Evolutionary conservation across 208 protist species (phyloP), one percentile per base, ranked within the genome.

Genomic region (Leishmania turanica): DNA sequence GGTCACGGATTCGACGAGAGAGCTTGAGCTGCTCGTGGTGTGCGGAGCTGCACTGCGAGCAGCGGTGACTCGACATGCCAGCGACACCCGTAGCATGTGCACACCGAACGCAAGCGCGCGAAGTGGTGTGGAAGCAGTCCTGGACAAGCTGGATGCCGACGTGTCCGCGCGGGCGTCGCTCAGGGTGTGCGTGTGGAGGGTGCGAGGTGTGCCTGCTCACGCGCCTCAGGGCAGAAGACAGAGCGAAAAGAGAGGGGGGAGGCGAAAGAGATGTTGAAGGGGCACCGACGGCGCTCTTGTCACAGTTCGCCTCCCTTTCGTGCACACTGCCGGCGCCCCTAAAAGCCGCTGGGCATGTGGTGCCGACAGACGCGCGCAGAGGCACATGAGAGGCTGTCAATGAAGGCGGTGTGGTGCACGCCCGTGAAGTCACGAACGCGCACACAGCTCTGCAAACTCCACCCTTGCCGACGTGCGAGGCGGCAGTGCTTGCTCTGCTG

Each of bases 1-100:
- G 3, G 82, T 49, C 0, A 86, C 77, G 13, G 64, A 31, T n/a
- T 86, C 79, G 34, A 72, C 56, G 4, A 87, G 47, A 15, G 79
- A 56, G 73, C 15, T n/a, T 9, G 58, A 60, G n/a, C 42, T 45
- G 62, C 49, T 79, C 3, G 76, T 15, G 17, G 47, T 7, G 45
- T 47, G 60, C 8, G 74, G n/a, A 19, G 56, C 15, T 31, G 74
- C 56, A n/a, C 54, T 58, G n/a, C 74, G 27, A n/a, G 66, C 75
- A 47, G 56, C 27, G 75, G 31, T 17, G 53, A 66, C 75, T 37
- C 54, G 60, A 5, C 45, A 34, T 68, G 40, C 64, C 62, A 31
- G 49, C 13, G 68, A 66, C 42, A 64, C 66, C 9, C 68, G 74
- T 31, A 65, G 21, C 74, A 77, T 77, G 40, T 73, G 69, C 45